Percentiles rank a stretch among this genome's conserved stretches.
phyloP scores from a whole-genome alignment of 1,139 yeast species.

The Petasospora fabianii region DNA sequence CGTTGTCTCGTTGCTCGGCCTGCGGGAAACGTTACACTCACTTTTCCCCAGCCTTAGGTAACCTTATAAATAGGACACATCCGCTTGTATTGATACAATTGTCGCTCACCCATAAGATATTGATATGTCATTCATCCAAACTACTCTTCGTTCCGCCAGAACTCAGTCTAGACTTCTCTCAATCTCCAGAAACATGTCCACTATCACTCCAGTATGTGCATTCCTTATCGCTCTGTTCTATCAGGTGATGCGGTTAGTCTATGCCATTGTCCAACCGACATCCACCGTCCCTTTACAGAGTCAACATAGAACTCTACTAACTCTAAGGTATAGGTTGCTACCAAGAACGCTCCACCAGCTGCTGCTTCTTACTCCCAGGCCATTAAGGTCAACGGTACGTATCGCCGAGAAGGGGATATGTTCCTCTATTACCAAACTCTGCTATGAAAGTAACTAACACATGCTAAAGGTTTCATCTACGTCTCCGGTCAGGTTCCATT shows the following conservation, averaged over 20 bases:
- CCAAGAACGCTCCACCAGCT: conserved; percentile 86
- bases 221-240: too few relatives aligned
- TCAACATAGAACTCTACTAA: background rate
- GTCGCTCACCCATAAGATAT: background rate
- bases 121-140: conserved; percentile 24
- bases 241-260: too few relatives aligned
- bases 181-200: conserved; percentile 38
- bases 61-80: background rate
- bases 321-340: conserved; percentile 43
- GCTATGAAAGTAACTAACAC: background rate
- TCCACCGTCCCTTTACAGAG: background rate
- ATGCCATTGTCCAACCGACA: background rate
- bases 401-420: too few relatives aligned
- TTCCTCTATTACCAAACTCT: too few relatives aligned
- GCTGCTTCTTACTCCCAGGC: conserved; percentile 97
- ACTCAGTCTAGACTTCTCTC: conserved; percentile 20
- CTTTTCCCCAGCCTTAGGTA: too few relatives aligned
- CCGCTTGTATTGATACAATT: background rate
- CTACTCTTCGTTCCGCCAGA: conserved; percentile 24
- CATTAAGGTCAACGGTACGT: conserved; percentile 69
- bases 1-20: too few relatives aligned
- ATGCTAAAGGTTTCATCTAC: conserved; percentile 59
- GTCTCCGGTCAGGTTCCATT: conserved; percentile 95
- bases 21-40: too few relatives aligned
- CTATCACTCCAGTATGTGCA: conserved; percentile 41